Percentiles rank a stretch among this genome's conserved stretches.
Evolutionary conservation across 2,329 filamentous ascomycete species (phyloP).

Genomic region (Pseudocercospora ulei): DNA sequence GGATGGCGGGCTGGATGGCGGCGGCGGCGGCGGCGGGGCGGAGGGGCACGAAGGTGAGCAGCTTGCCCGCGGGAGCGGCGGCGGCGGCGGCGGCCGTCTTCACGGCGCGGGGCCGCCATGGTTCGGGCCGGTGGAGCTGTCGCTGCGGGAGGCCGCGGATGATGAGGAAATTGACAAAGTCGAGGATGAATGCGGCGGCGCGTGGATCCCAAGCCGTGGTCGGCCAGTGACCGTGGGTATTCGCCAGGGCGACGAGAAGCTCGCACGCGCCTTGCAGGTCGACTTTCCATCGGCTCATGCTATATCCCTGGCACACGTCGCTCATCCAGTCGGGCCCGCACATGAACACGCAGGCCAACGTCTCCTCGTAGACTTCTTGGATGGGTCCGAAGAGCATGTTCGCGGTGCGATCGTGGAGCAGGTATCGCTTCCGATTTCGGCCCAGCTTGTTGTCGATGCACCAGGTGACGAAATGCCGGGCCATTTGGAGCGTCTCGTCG

Average conservation of each 20-base stretch:
- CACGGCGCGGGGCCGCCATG: slow-evolving; percentile 30
- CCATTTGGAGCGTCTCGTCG: slow-evolving; percentile 26
- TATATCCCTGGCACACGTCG: slow-evolving; percentile 32
- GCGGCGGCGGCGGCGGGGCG: slow-evolving; percentile 19
- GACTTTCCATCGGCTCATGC: slow-evolving; percentile 30
- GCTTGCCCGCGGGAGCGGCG: slow-evolving; percentile 23
- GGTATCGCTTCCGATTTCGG: slow-evolving; percentile 31
- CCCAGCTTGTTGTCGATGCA: slow-evolving; percentile 30
- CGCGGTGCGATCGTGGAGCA: slow-evolving; percentile 26
- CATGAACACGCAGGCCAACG: slow-evolving; percentile 36
- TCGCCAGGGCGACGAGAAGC: slow-evolving; percentile 35
- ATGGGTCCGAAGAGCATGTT: slow-evolving; percentile 35
- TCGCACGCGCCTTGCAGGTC: slow-evolving; percentile 28
- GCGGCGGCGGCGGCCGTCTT: slow-evolving; percentile 14
- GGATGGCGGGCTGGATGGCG: slow-evolving; percentile 26
- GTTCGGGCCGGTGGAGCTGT: slow-evolving; percentile 26
- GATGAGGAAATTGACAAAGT: slow-evolving; percentile 33
- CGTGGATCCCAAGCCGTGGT: slow-evolving; percentile 26
- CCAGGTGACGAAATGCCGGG: slow-evolving; percentile 32
- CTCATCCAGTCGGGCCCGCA: slow-evolving; percentile 37
- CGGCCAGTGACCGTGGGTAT: slow-evolving; percentile 31
- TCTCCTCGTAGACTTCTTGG: slow-evolving; percentile 38
- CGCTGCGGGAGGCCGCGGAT: slow-evolving; percentile 31
- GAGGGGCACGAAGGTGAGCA: slow-evolving; percentile 30
- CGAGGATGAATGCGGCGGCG: slow-evolving; percentile 31